Conservation (phyloP, 495 filamentous ascomycete species). For the Gamarada debralockiae region DNA sequence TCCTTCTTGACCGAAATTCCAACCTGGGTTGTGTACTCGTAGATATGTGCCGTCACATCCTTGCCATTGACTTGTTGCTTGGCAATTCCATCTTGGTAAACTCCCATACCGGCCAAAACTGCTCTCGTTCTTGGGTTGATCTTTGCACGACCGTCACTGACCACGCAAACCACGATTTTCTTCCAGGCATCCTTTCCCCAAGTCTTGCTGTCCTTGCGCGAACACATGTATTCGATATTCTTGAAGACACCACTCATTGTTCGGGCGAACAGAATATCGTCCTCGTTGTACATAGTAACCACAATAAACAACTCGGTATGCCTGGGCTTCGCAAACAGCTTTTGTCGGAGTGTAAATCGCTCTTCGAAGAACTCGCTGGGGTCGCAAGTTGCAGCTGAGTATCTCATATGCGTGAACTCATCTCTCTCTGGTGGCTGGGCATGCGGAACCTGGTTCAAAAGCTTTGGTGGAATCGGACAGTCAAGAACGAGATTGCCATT, state of each 20-base stretch:
- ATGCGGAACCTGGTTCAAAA: constrained; percentile 82
- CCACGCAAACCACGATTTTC: constrained; percentile 98
- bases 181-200: constrained; percentile 99
- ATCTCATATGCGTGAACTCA: constrained; percentile 99
- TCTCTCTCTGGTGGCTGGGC: constrained; percentile 78
- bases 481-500: constrained; percentile 96
- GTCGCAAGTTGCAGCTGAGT: constrained; percentile 95
- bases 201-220: constrained; percentile 82
- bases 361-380: constrained; percentile 81
- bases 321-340: constrained; percentile 86
- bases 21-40: constrained; percentile 98
- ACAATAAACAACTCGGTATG: constrained; percentile 98
- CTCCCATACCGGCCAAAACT: constrained; percentile 87
- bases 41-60: constrained; percentile 97
- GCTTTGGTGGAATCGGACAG: constrained; percentile 87
- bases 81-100: constrained; percentile 97
- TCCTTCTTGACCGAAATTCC: constrained; percentile 83
- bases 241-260: constrained; percentile 98
- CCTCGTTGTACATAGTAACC: constrained; percentile 99
- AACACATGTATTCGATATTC: constrained; percentile 97
- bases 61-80: constrained; percentile 98
- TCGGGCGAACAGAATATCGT: constrained; percentile 92
- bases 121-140: constrained; percentile 92
- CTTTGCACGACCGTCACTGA: constrained; percentile 97
- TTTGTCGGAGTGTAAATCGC: constrained; percentile 91